phyloP scores from a whole-genome alignment of 2,329 filamentous ascomycete genomes.

The Penicillium capsulatum region DNA sequence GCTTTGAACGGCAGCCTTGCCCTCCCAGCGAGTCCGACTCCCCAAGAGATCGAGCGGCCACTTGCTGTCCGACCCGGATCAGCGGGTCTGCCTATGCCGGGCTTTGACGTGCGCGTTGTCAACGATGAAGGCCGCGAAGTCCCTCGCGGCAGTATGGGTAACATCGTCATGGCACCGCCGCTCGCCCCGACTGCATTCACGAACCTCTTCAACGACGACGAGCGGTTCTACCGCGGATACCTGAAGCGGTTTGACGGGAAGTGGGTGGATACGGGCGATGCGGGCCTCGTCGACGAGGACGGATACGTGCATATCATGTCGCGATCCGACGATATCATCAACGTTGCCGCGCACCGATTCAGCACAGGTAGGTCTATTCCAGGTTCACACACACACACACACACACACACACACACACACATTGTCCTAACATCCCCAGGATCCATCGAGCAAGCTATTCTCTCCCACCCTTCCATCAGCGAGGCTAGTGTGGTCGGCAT shows the following conservation, averaged over 20 bases:
- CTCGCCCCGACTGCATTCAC: conserved; percentile 82
- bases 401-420: no score
- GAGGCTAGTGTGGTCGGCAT: conserved; percentile 85
- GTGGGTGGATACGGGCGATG: conserved; percentile 90
- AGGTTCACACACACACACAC: no score
- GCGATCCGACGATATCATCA: conserved; percentile 79
- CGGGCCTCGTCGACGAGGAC: conserved; percentile 76
- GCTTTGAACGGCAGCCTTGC: conserved; percentile 61
- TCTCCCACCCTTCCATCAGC: conserved; percentile 70
- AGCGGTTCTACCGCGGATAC: conserved; percentile 81
- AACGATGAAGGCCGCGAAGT: conserved; percentile 74
- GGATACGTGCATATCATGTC: conserved; percentile 62
- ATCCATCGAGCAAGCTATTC: conserved; percentile 85
- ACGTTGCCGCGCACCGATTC: conserved; percentile 89
- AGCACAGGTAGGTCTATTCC: conserved; percentile 76
- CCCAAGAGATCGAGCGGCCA: conserved; percentile 39
- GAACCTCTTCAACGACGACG: conserved; percentile 79
- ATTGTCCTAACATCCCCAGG: conserved; percentile 48
- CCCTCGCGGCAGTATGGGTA: conserved; percentile 72
- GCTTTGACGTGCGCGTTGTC: conserved; percentile 81
- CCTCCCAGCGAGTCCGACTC: conserved; percentile 34
- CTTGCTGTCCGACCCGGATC: conserved; percentile 73
- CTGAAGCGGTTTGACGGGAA: conserved; percentile 73
- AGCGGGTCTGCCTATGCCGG: conserved; percentile 86
- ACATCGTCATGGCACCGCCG: conserved; percentile 80